Percentiles rank a stretch among this genome's conserved stretches.
Evolutionary conservation across 2,329 filamentous ascomycete species (phyloP).

Genomic region (Fusarium guadeloupense): DNA sequence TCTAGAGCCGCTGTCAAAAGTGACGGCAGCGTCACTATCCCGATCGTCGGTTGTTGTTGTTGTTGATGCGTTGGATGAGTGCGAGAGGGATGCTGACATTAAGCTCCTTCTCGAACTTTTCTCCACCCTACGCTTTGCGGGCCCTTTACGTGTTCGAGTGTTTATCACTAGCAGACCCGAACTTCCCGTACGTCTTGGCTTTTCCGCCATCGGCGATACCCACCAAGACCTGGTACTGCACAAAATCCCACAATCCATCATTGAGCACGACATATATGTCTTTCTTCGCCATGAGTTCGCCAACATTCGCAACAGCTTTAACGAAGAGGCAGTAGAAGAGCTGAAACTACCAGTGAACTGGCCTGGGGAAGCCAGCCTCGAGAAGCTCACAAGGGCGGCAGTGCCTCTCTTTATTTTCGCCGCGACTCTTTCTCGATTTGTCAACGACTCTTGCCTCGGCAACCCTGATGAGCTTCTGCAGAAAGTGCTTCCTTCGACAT

Average conservation of each 20-base stretch:
- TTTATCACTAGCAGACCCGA: conserved; percentile 54
- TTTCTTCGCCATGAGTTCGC: too few relatives aligned
- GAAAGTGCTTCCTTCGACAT: conserved; percentile 39
- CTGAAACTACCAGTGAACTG: background rate
- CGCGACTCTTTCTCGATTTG: conserved; percentile 45
- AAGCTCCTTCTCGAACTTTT: background rate
- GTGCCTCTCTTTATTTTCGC: conserved; percentile 50
- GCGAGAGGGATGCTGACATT: conserved; percentile 6
- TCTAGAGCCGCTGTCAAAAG: conserved; percentile 2
- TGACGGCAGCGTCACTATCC: too few relatives aligned
- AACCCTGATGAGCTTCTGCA: conserved; percentile 37
- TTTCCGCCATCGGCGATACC: conserved; percentile 40
- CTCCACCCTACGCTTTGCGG: background rate
- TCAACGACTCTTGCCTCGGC: conserved; percentile 32
- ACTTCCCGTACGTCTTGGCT: conserved; percentile 49
- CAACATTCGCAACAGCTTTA: too few relatives aligned
- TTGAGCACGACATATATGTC: conserved; percentile 46
- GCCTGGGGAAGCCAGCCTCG: conserved; percentile 1
- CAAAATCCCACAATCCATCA: conserved; percentile 41
- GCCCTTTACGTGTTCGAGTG: too few relatives aligned
- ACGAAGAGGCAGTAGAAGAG: too few relatives aligned
- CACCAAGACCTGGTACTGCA: conserved; percentile 48
- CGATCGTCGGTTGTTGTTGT: background rate
- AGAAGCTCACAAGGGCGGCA: conserved; percentile 40
- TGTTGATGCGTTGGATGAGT: conserved; percentile 30